Conservation (phyloP, 2,329 filamentous ascomycete genomes). For the Sphaceloma murrayae region DNA sequence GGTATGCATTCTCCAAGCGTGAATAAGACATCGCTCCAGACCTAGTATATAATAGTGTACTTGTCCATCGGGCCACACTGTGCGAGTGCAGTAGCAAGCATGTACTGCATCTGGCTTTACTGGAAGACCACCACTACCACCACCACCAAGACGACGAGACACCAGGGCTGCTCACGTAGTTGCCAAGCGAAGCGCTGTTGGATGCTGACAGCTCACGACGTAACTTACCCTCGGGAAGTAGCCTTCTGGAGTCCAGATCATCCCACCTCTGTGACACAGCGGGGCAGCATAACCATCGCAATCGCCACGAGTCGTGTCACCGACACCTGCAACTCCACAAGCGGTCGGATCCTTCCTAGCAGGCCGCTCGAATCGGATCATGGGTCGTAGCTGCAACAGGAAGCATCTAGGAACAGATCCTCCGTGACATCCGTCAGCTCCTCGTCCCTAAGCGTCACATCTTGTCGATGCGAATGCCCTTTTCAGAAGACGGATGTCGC, state of each 20-base stretch:
- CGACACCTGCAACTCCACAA: background rate
- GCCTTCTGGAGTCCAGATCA: conserved; percentile 10
- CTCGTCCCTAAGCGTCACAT: conserved; percentile 1
- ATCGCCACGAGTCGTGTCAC: conserved; percentile 6
- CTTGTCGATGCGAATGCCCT: background rate
- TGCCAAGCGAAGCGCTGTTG: background rate
- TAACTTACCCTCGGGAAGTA: conserved; percentile 5
- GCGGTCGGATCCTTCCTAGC: background rate
- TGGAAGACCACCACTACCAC: no score
- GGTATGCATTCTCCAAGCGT: no score
- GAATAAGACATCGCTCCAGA: no score
- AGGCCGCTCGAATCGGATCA: background rate
- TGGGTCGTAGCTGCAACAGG: conserved; percentile 4
- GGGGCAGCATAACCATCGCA: conserved; percentile 5
- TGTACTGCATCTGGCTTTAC: no score
- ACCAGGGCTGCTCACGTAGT: background rate
- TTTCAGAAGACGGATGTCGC: background rate
- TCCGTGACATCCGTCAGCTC: conserved; percentile 7
- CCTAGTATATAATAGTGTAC: no score
- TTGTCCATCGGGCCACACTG: no score
- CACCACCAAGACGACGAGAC: no score
- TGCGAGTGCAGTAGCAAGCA: no score
- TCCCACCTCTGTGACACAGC: background rate
- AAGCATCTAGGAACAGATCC: background rate
- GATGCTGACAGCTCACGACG: no score